Evolutionary conservation across 441 rosid genomes (phyloP), one percentile per base, ranked within the genome.

Genomic region (Syzygium syzygioides): DNA sequence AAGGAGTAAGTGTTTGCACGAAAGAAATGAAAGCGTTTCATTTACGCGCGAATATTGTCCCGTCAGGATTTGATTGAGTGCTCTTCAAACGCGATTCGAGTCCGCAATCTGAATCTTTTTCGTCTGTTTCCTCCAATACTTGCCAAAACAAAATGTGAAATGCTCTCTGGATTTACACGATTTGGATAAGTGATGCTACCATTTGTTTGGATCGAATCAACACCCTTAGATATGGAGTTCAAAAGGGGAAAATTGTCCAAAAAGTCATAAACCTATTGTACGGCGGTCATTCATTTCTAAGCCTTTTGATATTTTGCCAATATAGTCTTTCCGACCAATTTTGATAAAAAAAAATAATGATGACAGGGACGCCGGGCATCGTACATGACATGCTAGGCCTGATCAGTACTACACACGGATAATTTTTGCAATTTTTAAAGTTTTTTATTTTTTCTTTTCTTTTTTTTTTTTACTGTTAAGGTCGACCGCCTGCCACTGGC

Each of bases 281-380:
- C 2, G 1, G 0, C 5, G 6, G 14, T 0, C 1, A n/a, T n/a
- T 62, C 0, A 9, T n/a, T 62, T 1, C 11, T n/a, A n/a, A 62
- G n/a, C 8, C 9, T n/a, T 62, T n/a, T 28, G 5, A 14, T 3
- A 13, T 55, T 15, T 17, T 45, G 48, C 9, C 2, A 7, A 45
- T 45, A 7, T 8, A 45, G 2, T 45, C 9, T 2, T 45, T 45
- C 48, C 9, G 9, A 9, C 2, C 48, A 45, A 45, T 45, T 45
- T 55, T 55, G 4, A 0, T 55, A 23, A 18, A 1, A 55, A 55
- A 55, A 45, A 32, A 2, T 45, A 32, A 2, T 45, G 48, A 45
- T 45, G 2, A 45, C 48, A 45, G 9, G 9, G 48, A 45, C 7
- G 9, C 9, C 9, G 48, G 48, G 48, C 48, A 45, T 45, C 48